A percentile compares a stretch with the other conserved stretches of the same genome.
Conservation (phyloP, 176 grass and related monocot genomes). For the Oryza nivara region DNA sequence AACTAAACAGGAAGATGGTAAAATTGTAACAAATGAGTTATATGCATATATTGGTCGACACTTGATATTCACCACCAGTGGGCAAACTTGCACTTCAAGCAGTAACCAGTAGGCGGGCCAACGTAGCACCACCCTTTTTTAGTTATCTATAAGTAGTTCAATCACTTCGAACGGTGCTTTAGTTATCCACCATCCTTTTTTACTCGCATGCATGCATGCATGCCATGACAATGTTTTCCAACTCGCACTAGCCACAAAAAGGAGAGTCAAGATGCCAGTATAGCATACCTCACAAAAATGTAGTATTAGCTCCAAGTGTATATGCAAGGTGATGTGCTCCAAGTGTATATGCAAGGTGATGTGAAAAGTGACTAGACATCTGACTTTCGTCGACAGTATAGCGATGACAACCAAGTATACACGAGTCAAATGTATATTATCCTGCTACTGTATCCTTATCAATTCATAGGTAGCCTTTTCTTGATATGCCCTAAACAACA, state of each 20-base stretch:
- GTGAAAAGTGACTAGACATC: not conserved
- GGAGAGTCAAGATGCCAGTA: slow-evolving; percentile 18
- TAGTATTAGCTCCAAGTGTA: not conserved
- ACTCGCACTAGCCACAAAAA: slow-evolving; percentile 19
- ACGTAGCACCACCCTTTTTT: not conserved
- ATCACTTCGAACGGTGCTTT: slow-evolving; percentile 22
- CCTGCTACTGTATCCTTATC: not conserved
- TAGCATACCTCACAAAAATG: not conserved
- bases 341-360: not conserved
- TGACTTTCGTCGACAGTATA: not conserved
- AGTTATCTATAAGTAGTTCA: not conserved
- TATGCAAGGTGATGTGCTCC: not conserved
- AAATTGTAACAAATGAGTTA: too few species aligned
- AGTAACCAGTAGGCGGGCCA: not conserved
- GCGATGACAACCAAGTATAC: not conserved
- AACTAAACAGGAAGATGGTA: too few species aligned
- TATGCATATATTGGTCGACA: too few species aligned
- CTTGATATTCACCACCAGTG: not conserved
- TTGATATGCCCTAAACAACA: slow-evolving; percentile 44
- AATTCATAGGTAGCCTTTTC: slow-evolving; percentile 10
- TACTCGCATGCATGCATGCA: not conserved
- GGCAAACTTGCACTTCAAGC: not conserved
- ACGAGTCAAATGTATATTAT: not conserved
- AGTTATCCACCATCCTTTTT: slow-evolving; percentile 26
- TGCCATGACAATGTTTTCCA: slow-evolving; percentile 8